Evolutionary conservation across 139 green algal species (phyloP).

Genomic region (Yamagishiella unicocca): DNA sequence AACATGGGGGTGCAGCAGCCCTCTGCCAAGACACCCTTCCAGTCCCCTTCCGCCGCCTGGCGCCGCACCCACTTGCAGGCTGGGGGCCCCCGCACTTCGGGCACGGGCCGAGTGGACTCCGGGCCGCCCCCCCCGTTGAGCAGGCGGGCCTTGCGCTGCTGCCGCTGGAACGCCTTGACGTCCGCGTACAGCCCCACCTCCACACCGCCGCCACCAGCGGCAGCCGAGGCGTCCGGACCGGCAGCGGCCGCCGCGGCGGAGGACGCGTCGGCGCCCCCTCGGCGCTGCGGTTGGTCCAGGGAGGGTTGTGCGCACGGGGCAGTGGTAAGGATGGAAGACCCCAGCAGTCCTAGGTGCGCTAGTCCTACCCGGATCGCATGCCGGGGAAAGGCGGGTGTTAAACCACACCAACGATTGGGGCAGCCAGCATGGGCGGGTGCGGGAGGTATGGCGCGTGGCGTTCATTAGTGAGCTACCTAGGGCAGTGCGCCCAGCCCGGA

Average conservation of each 20-base stretch:
- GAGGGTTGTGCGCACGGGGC: not conserved
- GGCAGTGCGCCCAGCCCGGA: not conserved
- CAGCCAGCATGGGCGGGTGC: too few relatives aligned
- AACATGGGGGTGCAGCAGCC: not conserved
- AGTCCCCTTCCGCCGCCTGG: not conserved
- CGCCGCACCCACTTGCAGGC: not conserved
- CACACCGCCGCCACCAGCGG: not conserved
- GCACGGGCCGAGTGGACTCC: constrained; percentile 23
- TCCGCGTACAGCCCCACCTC: constrained; percentile 44
- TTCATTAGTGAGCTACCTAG: not conserved
- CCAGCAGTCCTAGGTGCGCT: too few relatives aligned
- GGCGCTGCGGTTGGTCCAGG: too few relatives aligned
- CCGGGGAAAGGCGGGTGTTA: too few relatives aligned
- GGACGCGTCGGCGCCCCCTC: not conserved
- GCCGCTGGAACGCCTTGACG: constrained; percentile 20
- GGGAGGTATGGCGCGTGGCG: not conserved
- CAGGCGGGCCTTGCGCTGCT: constrained; percentile 29
- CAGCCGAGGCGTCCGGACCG: not conserved
- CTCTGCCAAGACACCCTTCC: not conserved
- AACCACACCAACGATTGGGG: too few relatives aligned
- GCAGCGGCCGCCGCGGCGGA: not conserved
- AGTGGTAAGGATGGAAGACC: not conserved
- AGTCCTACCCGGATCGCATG: too few relatives aligned
- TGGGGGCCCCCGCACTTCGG: not conserved
- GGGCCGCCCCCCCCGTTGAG: not conserved